Base-by-base conservation (phyloP, 129 eudicot species). In the Daucus carota region DNA sequence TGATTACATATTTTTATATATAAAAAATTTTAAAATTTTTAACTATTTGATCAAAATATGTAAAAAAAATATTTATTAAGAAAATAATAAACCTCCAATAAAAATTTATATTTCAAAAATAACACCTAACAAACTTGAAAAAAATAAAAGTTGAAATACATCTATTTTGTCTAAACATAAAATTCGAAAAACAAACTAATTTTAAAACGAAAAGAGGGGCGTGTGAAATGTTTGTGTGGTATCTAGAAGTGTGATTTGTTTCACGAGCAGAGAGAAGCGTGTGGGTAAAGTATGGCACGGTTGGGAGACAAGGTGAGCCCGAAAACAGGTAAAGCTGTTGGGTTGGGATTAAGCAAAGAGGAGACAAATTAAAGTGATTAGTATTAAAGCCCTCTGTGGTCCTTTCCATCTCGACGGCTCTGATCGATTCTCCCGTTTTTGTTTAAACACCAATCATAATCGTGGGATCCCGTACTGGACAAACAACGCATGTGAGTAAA, bases 201-300 rank as follows among this genome's bases (percentile, higher is more conserved):
- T n/a, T n/a, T n/a, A n/a, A n/a, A n/a, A n/a, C n/a, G n/a, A n/a
- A n/a, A n/a, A n/a, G n/a, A n/a, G n/a, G n/a, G n/a, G n/a, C n/a
- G n/a, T n/a, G n/a, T 6, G 8, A 42, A 8, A 15, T 9, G 47
- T 43, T 43, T 43, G 47, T 1, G 12, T 43, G 47, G 47, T 10
- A 43, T 43, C 47, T 43, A 11, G 13, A 43, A 47, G 5, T 47
- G 8, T 0, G 57, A 47, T 47, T 47, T 8, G 22, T 43, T 50
- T n/a, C 6, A 62, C 38, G 68, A 14, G 33, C 32, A 12, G 18
- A 5, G 3, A 62, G 68, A 54, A 14, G 68, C 68, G 68, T 28
- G 68, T 62, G 68, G 68, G 68, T 10, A 62, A 24, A 24, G 68
- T 26, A 62, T 8, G 20, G 68, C 68, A 62, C 68, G 68, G 68